Evolutionary conservation across 1,139 yeast species (phyloP), one percentile per base, ranked within the genome.

Genomic region (Geotrichum citri-aurantii): DNA sequence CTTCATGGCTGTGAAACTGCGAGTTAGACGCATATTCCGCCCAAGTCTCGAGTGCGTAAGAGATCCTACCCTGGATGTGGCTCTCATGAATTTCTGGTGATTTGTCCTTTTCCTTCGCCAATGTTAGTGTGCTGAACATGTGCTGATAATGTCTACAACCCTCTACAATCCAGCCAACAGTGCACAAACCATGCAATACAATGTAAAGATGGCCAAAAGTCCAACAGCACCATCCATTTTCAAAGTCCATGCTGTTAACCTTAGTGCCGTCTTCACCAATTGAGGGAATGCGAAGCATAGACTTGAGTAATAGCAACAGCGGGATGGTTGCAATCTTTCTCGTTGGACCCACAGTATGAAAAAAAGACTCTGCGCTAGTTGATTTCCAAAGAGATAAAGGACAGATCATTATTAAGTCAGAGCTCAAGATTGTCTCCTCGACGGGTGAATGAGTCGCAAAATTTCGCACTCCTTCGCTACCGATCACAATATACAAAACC

Each of bases 21-120:
- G 42, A 42, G 24, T 42, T 52, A n/a, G n/a, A 52, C 10, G 40
- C 47, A 19, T 54, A 51, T 23, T 62, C 64, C n/a, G 64, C 65
- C 71, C 73, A 71, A 37, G 68, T 64, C 40, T 70, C 71, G 33
- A 71, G 64, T 8, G 69, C 75, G n/a, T 72, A 64, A 37, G 65
- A 67, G 17, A 71, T 53, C 14, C 75, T 63, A 2, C 64, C 65
- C 59, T 66, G 71, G 6, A 69, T 61, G 8, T 64, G 60, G 4
- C 64, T 61, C 55, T 70, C 71, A 48, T 61, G 1, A 1, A 50
- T 7, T 14, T 14, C 42, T 14, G 26, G 29, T 33, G 27, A 27
- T 27, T 11, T 47, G 7, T 6, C 24, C 8, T 40, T 27, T 17
- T 19, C 42, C 24, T 27, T 51, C 1, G 31, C 31, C n/a, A 19